These are phyloP conservation scores for Marasmius sp. DNA, from an alignment of 1,284 basidiomycete genomes.

Conservation along the genomic window DNA sequence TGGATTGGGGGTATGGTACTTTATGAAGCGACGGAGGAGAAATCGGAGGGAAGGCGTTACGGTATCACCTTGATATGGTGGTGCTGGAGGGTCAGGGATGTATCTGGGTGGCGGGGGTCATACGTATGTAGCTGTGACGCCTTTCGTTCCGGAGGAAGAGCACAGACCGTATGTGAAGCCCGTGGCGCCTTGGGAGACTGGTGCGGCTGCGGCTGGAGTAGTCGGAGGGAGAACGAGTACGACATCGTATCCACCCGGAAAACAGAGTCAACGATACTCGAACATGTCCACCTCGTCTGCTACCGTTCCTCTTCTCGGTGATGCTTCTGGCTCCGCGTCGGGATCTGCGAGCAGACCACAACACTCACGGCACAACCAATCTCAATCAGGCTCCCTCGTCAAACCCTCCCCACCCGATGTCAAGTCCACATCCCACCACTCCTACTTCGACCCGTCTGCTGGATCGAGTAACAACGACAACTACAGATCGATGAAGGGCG, in stretches of 20 bases:
- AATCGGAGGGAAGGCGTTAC: neutral
- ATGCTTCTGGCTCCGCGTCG: neutral
- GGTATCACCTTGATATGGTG: neutral
- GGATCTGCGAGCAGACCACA: neutral
- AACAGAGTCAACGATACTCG: neutral
- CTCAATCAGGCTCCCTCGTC: neutral
- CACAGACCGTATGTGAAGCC: neutral
- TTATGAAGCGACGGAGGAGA: neutral
- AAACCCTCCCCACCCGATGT: neutral
- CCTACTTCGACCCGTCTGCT: neutral
- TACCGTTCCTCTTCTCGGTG: neutral
- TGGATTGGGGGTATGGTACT: neutral
- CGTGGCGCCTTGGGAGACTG: neutral
- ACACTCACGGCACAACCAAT: neutral
- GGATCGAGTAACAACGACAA: neutral
- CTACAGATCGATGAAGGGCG: neutral
- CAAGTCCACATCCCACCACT: neutral
- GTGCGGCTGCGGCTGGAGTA: neutral
- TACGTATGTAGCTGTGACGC: neutral
- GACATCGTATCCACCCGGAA: neutral
- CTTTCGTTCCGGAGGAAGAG: neutral
- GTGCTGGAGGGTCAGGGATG: neutral
- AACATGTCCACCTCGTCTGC: neutral
- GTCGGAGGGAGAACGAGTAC: neutral
- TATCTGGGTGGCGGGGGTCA: neutral